Evolutionary conservation across 805 yeast genomes (phyloP).

Genomic region (Limtongia smithiae): DNA sequence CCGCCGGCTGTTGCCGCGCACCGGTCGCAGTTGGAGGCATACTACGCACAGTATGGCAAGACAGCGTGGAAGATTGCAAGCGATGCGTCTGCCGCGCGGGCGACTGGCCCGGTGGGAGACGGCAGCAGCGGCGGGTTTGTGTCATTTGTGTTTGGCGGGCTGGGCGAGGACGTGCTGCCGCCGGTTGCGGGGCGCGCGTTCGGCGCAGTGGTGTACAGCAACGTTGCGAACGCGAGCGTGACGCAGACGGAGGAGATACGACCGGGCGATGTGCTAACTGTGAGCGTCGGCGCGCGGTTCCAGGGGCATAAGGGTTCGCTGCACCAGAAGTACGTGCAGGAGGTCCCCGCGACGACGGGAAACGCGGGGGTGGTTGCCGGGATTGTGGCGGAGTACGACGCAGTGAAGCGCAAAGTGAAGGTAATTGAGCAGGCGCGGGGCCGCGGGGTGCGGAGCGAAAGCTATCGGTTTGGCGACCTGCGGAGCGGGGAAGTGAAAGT

Average conservation of each 20-base stretch:
- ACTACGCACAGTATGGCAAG: slow-evolving; percentile 52
- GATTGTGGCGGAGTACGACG: slow-evolving; percentile 70
- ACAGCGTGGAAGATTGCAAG: slow-evolving; percentile 40
- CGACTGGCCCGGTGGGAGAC: slow-evolving; percentile 31
- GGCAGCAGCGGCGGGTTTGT: slow-evolving; percentile 40
- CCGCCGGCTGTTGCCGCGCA: slow-evolving; percentile 49
- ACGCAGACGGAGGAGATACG: slow-evolving; percentile 58
- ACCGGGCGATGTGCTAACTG: slow-evolving; percentile 81
- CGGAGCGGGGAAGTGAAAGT: slow-evolving; percentile 75
- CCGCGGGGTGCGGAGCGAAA: slow-evolving; percentile 59
- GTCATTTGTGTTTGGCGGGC: slow-evolving; percentile 30
- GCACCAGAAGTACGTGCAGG: slow-evolving; percentile 54
- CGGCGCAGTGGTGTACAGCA: slow-evolving; percentile 70
- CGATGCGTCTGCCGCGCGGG: slow-evolving; percentile 38
- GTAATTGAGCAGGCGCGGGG: slow-evolving; percentile 34
- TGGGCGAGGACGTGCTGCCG: slow-evolving; percentile 46
- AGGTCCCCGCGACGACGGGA: slow-evolving; percentile 52
- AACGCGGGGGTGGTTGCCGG: slow-evolving; percentile 1
- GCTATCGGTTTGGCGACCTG: slow-evolving; percentile 68
- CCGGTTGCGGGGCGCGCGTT: slow-evolving; percentile 64
- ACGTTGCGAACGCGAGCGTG: slow-evolving; percentile 48
- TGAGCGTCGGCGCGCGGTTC: slow-evolving; percentile 65
- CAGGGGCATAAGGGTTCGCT: slow-evolving; percentile 56
- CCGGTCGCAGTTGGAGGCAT: slow-evolving; percentile 46
- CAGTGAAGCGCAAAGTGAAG: slow-evolving; percentile 49